Percentiles rank a stretch among this genome's conserved stretches.
Evolutionary conservation across 208 protist species (phyloP).

Genomic region (Leptomonas seymouri): DNA sequence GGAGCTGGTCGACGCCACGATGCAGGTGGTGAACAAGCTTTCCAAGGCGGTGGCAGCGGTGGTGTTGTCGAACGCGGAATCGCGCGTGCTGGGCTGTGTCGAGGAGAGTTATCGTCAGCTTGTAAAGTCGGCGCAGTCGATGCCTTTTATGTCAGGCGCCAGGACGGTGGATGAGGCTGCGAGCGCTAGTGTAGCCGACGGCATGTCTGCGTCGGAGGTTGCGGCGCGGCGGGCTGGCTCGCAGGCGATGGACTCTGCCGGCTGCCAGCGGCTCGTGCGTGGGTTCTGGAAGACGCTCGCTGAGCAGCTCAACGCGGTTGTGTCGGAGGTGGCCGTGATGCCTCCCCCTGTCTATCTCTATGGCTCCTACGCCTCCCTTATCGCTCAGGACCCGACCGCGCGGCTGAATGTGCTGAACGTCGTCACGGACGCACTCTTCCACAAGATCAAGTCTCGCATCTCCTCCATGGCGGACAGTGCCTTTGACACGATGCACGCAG

Average conservation of each 20-base stretch:
- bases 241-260: constrained; percentile 49
- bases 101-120: constrained; percentile 61
- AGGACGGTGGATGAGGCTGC: constrained; percentile 11
- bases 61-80: constrained; percentile 55
- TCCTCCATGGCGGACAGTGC: constrained; percentile 76
- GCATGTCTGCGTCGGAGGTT: no score
- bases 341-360: constrained; percentile 47
- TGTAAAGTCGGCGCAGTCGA: constrained; percentile 50
- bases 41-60: constrained; percentile 56
- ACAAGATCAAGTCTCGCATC: constrained; percentile 64
- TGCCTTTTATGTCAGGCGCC: constrained; percentile 39
- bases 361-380: constrained; percentile 52
- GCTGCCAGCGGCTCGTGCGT: constrained; percentile 52
- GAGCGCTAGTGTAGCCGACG: constrained; percentile 12
- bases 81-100: constrained; percentile 45
- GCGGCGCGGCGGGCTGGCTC: constrained; percentile 10
- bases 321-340: constrained; percentile 33
- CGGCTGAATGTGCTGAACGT: constrained; percentile 51
- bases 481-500: constrained; percentile 73
- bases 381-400: constrained; percentile 59
- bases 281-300: constrained; percentile 72
- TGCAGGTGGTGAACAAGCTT: constrained; percentile 59
- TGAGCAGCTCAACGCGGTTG: constrained; percentile 37
- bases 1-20: constrained; percentile 48
- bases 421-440: constrained; percentile 59